Conservation (phyloP, 116 monocot genomes). For the Thalassia testudinum region DNA sequence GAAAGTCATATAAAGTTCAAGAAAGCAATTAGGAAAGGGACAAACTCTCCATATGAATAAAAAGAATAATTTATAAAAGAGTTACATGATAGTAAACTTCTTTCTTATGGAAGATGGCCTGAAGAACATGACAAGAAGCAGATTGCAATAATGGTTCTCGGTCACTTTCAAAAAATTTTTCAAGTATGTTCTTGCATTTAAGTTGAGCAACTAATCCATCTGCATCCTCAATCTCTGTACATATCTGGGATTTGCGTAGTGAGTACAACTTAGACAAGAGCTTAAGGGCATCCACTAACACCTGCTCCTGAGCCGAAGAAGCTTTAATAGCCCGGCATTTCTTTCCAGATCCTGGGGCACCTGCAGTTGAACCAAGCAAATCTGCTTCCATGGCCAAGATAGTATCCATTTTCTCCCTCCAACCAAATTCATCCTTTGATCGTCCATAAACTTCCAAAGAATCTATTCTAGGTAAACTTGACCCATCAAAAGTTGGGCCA, state of each 20-base stretch:
- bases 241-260: conserved; percentile 16
- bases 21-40: neutral
- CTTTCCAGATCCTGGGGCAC: conserved; percentile 22
- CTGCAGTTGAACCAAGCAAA: conserved; percentile 31
- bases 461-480: conserved; percentile 68
- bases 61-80: neutral
- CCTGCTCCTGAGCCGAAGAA: conserved; percentile 82
- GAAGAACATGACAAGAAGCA: conserved; percentile 86
- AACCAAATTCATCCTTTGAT: conserved; percentile 96
- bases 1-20: conserved; percentile 1
- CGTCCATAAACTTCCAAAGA: conserved; percentile 91
- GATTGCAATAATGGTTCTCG: conserved; percentile 66
- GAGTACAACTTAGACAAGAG: conserved; percentile 67
- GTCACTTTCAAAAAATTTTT: conserved; percentile 78
- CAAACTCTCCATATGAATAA: neutral
- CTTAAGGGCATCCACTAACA: conserved; percentile 66
- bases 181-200: conserved; percentile 71
- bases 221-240: conserved; percentile 40
- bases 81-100: conserved; percentile 86
- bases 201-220: conserved; percentile 40
- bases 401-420: conserved; percentile 99
- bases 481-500: conserved; percentile 61
- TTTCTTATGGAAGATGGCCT: conserved; percentile 68
- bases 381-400: conserved; percentile 82
- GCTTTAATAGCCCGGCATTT: conserved; percentile 31